Evolutionary conservation across 148 eudicot species (phyloP), one percentile per base, ranked within the genome.

Genomic region (Rhododendron ovatum): DNA sequence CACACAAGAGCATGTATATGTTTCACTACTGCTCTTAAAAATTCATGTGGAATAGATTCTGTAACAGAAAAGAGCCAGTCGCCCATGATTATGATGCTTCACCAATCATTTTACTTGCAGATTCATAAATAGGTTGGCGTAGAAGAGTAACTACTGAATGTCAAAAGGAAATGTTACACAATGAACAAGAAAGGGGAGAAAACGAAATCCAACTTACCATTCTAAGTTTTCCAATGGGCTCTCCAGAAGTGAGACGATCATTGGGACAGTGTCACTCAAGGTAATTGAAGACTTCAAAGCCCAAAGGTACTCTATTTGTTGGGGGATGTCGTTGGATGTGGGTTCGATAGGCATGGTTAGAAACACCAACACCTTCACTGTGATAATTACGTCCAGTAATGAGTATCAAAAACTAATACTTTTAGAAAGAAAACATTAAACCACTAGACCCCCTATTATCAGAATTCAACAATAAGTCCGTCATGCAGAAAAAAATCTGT

Each of bases 351-450:
- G 99, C 98, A 98, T 98, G 24, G 96, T 95, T 48, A 95, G 92
- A 88, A 98, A 98, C 87, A 98, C 99, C 93, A 98, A 87, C 61
- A 95, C 94, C 84, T 98, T 97, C 89, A 97, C 99, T 97, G 93
- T 86, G 88, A 71, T 59, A 57, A 26, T 43, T 78, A 83, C 4
- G 2, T 28, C 35, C 26, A 67, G 30, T n/a, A 69, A 69, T 82
- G 33, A 82, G 74, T 39, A 51, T 30, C 33, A 8, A 12, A 53
- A 59, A 35, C 26, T 35, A 84, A 88, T 50, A 78, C 79, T 17
- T 75, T 26, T 7, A 88, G 69, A 55, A 81, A 8, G 74, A 69
- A 41, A 35, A 61, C 50, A 55, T 69, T 35, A 28, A 69, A 74
- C 45, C 63, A 82, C 28, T 14, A 73, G 83, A 51, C 7, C 73